Evolutionary conservation across 441 rosid genomes (phyloP).

Genomic region (Melastoma candidum): DNA sequence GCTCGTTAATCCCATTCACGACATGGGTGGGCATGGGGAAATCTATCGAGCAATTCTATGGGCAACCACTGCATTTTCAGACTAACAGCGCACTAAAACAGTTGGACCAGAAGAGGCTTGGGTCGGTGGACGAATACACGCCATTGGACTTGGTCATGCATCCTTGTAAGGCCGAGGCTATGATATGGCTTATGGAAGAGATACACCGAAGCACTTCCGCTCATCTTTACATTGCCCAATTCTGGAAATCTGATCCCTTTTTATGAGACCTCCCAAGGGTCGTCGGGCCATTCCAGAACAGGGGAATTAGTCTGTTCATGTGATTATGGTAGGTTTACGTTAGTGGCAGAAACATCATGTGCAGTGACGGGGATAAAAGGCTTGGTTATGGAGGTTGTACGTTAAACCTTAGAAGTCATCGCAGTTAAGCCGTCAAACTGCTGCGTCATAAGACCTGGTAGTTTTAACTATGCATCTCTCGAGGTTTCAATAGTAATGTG

Average conservation of each 20-base stretch:
- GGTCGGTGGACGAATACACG: slow-evolving; percentile 38
- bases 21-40: slow-evolving; percentile 69
- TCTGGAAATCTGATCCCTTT: slow-evolving; percentile 58
- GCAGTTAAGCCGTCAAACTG: too few species aligned
- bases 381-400: too few species aligned
- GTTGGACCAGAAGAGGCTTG: slow-evolving; percentile 65
- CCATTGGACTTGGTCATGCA: slow-evolving; percentile 54
- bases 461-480: too few species aligned
- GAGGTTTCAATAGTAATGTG: too few species aligned
- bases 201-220: slow-evolving; percentile 61
- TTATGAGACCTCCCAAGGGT: slow-evolving; percentile 46
- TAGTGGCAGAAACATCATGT: too few species aligned
- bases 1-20: slow-evolving; percentile 66
- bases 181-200: slow-evolving; percentile 82
- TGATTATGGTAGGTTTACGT: too few species aligned
- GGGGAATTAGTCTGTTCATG: too few species aligned
- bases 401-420: too few species aligned
- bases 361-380: too few species aligned
- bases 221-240: slow-evolving; percentile 46
- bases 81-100: slow-evolving; percentile 55
- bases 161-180: slow-evolving; percentile 79
- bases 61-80: slow-evolving; percentile 85
- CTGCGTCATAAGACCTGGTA: too few species aligned
- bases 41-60: slow-evolving; percentile 61
- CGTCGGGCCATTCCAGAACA: slow-evolving; percentile 29